Evolutionary conservation across 2,329 filamentous ascomycete species (phyloP), one percentile per base, ranked within the genome.

Genomic region (Pleoardoris graminearum): DNA sequence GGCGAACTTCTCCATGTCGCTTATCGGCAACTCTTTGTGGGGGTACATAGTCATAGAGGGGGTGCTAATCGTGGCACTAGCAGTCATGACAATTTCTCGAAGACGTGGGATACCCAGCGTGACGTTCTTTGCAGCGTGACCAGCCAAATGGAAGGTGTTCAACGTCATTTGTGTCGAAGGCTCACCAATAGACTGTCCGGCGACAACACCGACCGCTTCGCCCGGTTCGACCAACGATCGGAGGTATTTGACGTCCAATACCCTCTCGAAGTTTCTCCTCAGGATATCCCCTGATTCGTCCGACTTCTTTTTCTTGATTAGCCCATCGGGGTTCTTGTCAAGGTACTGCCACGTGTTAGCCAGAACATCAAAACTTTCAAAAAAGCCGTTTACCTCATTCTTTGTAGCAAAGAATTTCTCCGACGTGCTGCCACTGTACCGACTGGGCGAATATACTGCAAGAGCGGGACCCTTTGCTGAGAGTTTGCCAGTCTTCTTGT

Each of bases 111-210:
- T 97, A 90, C 94, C 94, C 17, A 97, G 84, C 0, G 94, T 99
- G 70, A 99, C 95, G 82, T 99, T 99, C 81, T 97, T 97, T 25
- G 94, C 88, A 17, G 94, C 92, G 80, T 97, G 93, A 69, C 94
- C 94, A 74, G 94, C 94, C 84, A 99, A 90, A 83, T 99, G 94
- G 84, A 99, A 99, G 23, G 95, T 99, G 77, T 99, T 99, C 50
- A 99, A 79, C 7, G 95, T 99, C 95, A 99, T 99, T 74, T 99
- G 94, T 10, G 94, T 99, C 2, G 92, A 97, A 7, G 95, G 94
- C 71, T 99, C 95, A 70, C 94, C 94, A 36, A 99, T 87, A 27
- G 93, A 97, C 75, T 99, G 94, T 8, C 92, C 92, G 45, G 95
- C 95, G 53, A 99, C 90, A 58, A 99, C 95, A 61, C 94, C 94